Percentiles rank a stretch among this genome's conserved stretches.
Evolutionary conservation across 768 basidiomycete species (phyloP).

Genomic region (Kwoniella pini): DNA sequence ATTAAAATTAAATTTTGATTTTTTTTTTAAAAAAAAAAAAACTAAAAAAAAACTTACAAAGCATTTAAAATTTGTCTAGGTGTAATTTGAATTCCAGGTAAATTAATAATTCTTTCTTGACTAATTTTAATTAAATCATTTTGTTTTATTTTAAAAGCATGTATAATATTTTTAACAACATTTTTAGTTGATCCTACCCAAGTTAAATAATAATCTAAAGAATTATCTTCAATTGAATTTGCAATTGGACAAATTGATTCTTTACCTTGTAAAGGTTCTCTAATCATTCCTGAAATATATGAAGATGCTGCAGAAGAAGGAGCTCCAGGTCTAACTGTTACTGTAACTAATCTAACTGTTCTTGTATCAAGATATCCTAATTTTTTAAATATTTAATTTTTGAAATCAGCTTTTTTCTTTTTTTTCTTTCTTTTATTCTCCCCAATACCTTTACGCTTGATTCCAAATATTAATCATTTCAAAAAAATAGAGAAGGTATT

Average conservation of each 20-base stretch:
- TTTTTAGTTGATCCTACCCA: conserved; percentile 63
- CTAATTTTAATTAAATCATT: conserved; percentile 53
- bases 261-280: conserved; percentile 52
- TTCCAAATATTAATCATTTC: too few relatives aligned
- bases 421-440: neutral
- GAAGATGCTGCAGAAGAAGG: conserved; percentile 54
- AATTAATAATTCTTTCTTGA: conserved; percentile 60
- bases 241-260: conserved; percentile 51
- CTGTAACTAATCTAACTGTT: conserved; percentile 52
- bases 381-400: neutral
- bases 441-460: too few relatives aligned
- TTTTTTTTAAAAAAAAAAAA: too few relatives aligned
- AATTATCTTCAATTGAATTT: conserved; percentile 38
- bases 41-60: conserved; percentile 57
- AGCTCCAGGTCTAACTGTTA: conserved; percentile 53
- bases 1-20: too few relatives aligned
- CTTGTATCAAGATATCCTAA: conserved; percentile 53
- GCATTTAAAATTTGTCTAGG: conserved; percentile 63
- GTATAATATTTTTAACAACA: conserved; percentile 62
- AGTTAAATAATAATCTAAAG: conserved; percentile 58
- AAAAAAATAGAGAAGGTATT: too few relatives aligned
- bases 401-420: too few relatives aligned
- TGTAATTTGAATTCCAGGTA: conserved; percentile 65
- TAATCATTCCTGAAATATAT: conserved; percentile 55
- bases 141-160: conserved; percentile 59